Evolutionary conservation across 768 basidiomycete genomes (phyloP).

Genomic region (Leccinum barrowsii): DNA sequence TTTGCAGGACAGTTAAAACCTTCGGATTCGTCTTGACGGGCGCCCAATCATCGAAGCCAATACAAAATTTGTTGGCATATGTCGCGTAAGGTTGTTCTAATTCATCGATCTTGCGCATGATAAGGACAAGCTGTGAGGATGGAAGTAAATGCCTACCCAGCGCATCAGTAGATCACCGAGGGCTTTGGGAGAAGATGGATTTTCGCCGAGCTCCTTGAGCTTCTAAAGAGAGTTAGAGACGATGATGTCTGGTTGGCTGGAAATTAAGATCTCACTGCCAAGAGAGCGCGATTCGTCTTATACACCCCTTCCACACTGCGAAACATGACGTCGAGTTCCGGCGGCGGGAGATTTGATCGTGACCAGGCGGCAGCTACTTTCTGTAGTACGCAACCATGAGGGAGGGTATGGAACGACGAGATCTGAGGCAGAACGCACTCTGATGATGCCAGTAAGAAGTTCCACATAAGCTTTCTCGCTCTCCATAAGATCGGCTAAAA

Average conservation of each 20-base stretch:
- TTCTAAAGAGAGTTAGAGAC: conserved; percentile 49
- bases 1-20: conserved; percentile 60
- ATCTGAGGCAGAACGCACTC: conserved; percentile 50
- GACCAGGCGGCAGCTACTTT: conserved; percentile 99
- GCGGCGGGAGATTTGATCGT: conserved; percentile 87
- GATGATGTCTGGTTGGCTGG: neutral
- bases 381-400: conserved; percentile 40
- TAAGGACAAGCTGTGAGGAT: conserved; percentile 17
- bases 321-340: conserved; percentile 91
- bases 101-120: conserved; percentile 73
- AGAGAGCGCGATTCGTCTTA: conserved; percentile 81
- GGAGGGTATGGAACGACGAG: conserved; percentile 1
- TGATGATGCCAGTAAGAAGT: conserved; percentile 82
- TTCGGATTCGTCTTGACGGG: conserved; percentile 75
- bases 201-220: conserved; percentile 90
- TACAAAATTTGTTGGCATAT: conserved; percentile 68
- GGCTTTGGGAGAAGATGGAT: conserved; percentile 89
- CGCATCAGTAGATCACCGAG: conserved; percentile 94
- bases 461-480: conserved; percentile 93
- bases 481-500: conserved; percentile 87
- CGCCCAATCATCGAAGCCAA: conserved; percentile 82
- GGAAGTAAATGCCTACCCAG: conserved; percentile 64
- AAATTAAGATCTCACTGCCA: conserved; percentile 45
- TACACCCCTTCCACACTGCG: conserved; percentile 89
- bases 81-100: conserved; percentile 81